Evolutionary conservation across 306 rosid species (phyloP), one percentile per base, ranked within the genome.

Genomic region (Trifolium pratense): DNA sequence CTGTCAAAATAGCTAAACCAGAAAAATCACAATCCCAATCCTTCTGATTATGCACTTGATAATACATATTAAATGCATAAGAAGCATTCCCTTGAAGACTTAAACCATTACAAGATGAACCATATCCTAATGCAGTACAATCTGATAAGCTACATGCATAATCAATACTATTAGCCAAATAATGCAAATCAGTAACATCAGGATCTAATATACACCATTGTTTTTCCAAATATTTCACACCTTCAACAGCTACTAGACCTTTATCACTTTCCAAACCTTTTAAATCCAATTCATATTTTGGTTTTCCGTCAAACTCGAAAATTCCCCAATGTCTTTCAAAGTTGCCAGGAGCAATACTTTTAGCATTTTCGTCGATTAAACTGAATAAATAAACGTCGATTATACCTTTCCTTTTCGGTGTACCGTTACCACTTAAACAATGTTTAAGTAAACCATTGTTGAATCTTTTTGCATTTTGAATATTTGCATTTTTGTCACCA

Each of bases 281-380:
- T 8, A 94, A 81, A 66, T 94, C 96, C 10, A 94, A 45, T 42
- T 84, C 91, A 61, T 91, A 94, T 49, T 94, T 94, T 29, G 98
- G 97, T 73, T 91, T 91, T 16, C 97, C 98, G 76, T 94, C 98
- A 71, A 78, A 94, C 85, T 91, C 96, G 12, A 87, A 89, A 13
- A 94, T 16, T 32, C 98, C 97, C 98, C 98, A 94, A 37, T 94
- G 98, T 83, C 98, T 85, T 74, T 91, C 94, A 42, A 91, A 89
- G 75, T 89, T 87, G 51, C 97, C 94, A 1, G 94, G 97, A 45
- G 80, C 86, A 48, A 87, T 75, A 68, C 92, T 88, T 67, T 91
- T 89, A 12, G 85, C 83, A 73, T 91, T 86, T 81, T 91, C 97
- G 59, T 91, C 97, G 14, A 91, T 84, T 68, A 91, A 85, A 65